Percentiles rank a stretch among this genome's conserved stretches.
Evolutionary conservation across 495 filamentous ascomycete species (phyloP).

Genomic region (Astrothelium subdiscretum): DNA sequence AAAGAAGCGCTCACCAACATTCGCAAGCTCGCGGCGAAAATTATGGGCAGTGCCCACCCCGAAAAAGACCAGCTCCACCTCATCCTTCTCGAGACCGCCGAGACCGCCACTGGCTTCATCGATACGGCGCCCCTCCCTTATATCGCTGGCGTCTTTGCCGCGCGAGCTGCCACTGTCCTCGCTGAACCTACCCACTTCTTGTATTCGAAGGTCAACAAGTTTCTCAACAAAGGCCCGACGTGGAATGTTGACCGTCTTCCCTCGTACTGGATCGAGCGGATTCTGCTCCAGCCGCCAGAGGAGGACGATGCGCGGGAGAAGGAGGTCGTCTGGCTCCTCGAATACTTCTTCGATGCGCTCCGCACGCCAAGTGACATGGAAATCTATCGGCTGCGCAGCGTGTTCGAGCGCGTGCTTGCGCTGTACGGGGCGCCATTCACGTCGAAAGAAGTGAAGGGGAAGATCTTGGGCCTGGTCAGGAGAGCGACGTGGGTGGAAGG

Average conservation of each 20-base stretch:
- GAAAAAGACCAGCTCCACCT: constrained; percentile 68
- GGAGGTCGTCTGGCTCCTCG: constrained; percentile 72
- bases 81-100: constrained; percentile 64
- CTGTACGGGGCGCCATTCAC: constrained; percentile 58
- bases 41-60: constrained; percentile 46
- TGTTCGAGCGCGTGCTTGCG: constrained; percentile 68
- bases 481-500: constrained; percentile 59
- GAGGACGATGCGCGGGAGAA: constrained; percentile 62
- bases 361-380: constrained; percentile 58
- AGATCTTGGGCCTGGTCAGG: constrained; percentile 62
- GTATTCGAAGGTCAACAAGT: constrained; percentile 77
- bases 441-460: constrained; percentile 45
- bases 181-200: constrained; percentile 68
- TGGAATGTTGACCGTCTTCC: constrained; percentile 69
- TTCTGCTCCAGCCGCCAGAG: constrained; percentile 57
- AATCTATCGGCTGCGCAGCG: constrained; percentile 66
- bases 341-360: constrained; percentile 59
- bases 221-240: constrained; percentile 60
- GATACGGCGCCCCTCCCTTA: constrained; percentile 53
- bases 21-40: constrained; percentile 47
- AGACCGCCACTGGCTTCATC: constrained; percentile 50
- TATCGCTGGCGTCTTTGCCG: constrained; percentile 61
- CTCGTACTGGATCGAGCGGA: constrained; percentile 56
- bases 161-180: constrained; percentile 54
- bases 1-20: constrained; percentile 62